These are phyloP conservation scores for Xenosphaeropsis pyriputrescens DNA, from an alignment of 2,329 filamentous ascomycete species.

Conservation along the genomic window DNA sequence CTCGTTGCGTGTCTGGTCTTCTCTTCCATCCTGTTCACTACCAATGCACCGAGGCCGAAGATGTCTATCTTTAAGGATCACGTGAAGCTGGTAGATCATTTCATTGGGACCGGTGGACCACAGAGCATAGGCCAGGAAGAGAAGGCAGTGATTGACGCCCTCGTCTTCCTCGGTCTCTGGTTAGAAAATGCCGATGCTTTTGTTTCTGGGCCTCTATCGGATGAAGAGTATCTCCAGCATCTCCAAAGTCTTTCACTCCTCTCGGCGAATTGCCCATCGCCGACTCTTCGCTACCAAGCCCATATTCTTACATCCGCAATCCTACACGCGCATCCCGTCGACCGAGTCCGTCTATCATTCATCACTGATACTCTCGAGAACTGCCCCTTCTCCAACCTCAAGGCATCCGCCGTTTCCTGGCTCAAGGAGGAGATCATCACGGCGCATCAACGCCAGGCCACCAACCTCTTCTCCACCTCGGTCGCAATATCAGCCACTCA, in stretches of 20 bases:
- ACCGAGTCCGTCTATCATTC: conserved; percentile 42
- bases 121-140: conserved; percentile 28
- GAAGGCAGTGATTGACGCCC: conserved; percentile 40
- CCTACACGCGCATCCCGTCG: conserved; percentile 40
- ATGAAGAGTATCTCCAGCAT: conserved; percentile 38
- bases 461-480: conserved; percentile 30
- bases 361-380: conserved; percentile 51
- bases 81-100: conserved; percentile 33
- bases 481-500: conserved; percentile 45
- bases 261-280: conserved; percentile 22
- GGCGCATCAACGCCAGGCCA: conserved; percentile 14
- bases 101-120: conserved; percentile 34
- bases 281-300: conserved; percentile 19
- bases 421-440: conserved; percentile 45
- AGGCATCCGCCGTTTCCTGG: conserved; percentile 49
- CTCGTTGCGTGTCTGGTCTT: conserved; percentile 49
- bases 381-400: conserved; percentile 46
- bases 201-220: conserved; percentile 17
- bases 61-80: conserved; percentile 48
- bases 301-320: conserved; percentile 20
- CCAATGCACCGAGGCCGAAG: conserved; percentile 34
- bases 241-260: conserved; percentile 30
- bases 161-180: conserved; percentile 45
- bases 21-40: conserved; percentile 43
- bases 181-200: conserved; percentile 35